A percentile compares a stretch with the other conserved stretches of the same genome.
These are phyloP conservation scores for Clonostachys chloroleuca DNA, from an alignment of 2,329 filamentous ascomycete species.

Conservation along the genomic window DNA sequence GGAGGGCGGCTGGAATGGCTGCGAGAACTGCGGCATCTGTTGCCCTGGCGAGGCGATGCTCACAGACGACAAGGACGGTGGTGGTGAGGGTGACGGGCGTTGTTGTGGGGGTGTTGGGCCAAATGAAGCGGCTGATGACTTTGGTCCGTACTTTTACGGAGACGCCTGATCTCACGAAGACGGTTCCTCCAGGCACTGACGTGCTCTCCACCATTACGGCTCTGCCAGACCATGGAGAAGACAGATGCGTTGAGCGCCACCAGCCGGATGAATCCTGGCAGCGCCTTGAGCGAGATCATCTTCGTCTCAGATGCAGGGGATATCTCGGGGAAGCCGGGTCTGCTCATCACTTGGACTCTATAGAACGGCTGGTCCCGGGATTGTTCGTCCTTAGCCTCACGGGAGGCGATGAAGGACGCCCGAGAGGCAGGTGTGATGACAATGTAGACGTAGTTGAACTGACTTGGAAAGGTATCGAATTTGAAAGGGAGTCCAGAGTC, in stretches of 20 bases:
- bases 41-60: neutral
- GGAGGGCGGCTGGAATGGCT: slow-evolving; percentile 12
- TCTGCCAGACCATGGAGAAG: slow-evolving; percentile 87
- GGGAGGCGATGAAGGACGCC: slow-evolving; percentile 67
- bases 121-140: slow-evolving; percentile 13
- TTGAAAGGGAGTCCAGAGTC: slow-evolving; percentile 86
- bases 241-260: slow-evolving; percentile 91
- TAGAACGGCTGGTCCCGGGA: slow-evolving; percentile 58
- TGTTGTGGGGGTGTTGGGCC: slow-evolving; percentile 1
- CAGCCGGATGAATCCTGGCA: slow-evolving; percentile 82
- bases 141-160: slow-evolving; percentile 63
- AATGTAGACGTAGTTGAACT: slow-evolving; percentile 97
- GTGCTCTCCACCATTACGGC: slow-evolving; percentile 72
- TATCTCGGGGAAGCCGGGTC: slow-evolving; percentile 84
- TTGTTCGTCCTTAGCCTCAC: slow-evolving; percentile 30
- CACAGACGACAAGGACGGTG: slow-evolving; percentile 20
- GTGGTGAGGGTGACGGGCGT: slow-evolving; percentile 14
- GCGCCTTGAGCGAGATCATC: slow-evolving; percentile 75
- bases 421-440: slow-evolving; percentile 86
- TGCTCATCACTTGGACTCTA: slow-evolving; percentile 84
- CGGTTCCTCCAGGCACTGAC: slow-evolving; percentile 87
- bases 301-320: slow-evolving; percentile 88
- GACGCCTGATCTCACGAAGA: slow-evolving; percentile 75
- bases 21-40: slow-evolving; percentile 3
- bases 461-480: slow-evolving; percentile 88